Base-by-base conservation (phyloP, 2,329 filamentous ascomycete genomes). In the Thelonectria discophora region DNA sequence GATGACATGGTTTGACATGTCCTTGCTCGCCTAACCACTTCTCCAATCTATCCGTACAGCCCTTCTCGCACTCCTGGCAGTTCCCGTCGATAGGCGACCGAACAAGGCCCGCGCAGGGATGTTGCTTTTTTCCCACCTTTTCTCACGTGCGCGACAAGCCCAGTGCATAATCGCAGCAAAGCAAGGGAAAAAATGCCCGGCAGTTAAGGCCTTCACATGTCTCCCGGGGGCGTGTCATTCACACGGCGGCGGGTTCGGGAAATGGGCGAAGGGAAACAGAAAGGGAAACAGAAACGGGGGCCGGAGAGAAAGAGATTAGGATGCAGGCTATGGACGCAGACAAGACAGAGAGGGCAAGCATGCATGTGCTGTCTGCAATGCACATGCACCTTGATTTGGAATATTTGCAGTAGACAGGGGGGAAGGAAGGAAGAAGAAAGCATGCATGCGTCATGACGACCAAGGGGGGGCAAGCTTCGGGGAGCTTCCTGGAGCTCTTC, bases 201-300 rank as follows among this genome's bases (percentile, higher is more conserved):
- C 52, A 47, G 52, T 60, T 55, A 11, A 11, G 15, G 6, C 6
- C 15, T 5, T 37, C 48, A 21, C 40, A 46, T 34, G 30, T 47
- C 6, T 30, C 27, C 27, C 17, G 37, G 32, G 15, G 21, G 3
- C 21, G 21, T 24, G 21, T 54, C 48, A 34, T 55, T 60, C 58
- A 55, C 58, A 60, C 51, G 58, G 50, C 27, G 51, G 17, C 54
- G 57, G 32, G 54, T 45, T 60, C 51, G 54, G 46, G 51, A 60
- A 55, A 48, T 49, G 45, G 54, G 45, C 48, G 40, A 48, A 56
- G 39, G 47, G 52, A 50, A 51, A 49, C 21, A 60, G 58, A 11
- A 48, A 56, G 39, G 47, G 52, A 50, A 51, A 49, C 21, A 60
- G 20, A 21, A 30, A 30, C 27, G 27, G 27, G 27, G 27, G 3